phyloP scores from a whole-genome alignment of 2,329 filamentous ascomycete genomes.

The Penicillium sp. region DNA sequence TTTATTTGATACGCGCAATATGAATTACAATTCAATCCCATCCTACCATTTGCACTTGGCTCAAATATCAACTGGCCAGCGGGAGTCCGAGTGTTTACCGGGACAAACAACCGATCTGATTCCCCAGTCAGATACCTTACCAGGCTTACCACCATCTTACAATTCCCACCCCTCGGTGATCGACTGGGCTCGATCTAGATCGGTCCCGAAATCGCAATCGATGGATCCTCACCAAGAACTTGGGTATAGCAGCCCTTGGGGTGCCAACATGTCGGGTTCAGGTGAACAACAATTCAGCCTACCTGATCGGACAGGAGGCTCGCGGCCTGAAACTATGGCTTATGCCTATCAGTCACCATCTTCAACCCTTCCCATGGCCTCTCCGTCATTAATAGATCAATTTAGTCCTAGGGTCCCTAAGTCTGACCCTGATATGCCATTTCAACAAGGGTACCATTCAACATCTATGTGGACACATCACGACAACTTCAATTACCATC shows the following conservation, averaged over 20 bases:
- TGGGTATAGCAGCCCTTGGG: conserved; percentile 12
- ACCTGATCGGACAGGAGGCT: not conserved
- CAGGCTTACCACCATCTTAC: conserved; percentile 12
- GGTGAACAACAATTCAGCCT: not conserved
- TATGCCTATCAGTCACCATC: not conserved
- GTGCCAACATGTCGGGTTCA: not conserved
- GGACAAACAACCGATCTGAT: conserved; percentile 20
- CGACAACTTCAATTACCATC: not conserved
- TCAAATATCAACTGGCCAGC: conserved; percentile 25
- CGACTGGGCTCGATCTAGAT: conserved; percentile 26
- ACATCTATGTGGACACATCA: not conserved
- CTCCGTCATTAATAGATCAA: not conserved
- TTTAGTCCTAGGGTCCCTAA: not conserved
- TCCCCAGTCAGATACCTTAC: conserved; percentile 12
- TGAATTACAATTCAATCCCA: conserved; percentile 22
- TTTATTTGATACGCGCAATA: conserved; percentile 8
- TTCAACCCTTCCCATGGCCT: not conserved
- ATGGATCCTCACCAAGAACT: conserved; percentile 17
- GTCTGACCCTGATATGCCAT: not conserved
- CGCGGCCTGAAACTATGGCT: not conserved
- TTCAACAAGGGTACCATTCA: not conserved
- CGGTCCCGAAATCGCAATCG: conserved; percentile 15
- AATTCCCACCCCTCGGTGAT: conserved; percentile 16
- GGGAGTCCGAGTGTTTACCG: conserved; percentile 15
- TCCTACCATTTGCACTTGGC: conserved; percentile 19